These are phyloP conservation scores for Panicum hallii DNA, from an alignment of 202 grass and related monocot species.

Conservation along the genomic window DNA sequence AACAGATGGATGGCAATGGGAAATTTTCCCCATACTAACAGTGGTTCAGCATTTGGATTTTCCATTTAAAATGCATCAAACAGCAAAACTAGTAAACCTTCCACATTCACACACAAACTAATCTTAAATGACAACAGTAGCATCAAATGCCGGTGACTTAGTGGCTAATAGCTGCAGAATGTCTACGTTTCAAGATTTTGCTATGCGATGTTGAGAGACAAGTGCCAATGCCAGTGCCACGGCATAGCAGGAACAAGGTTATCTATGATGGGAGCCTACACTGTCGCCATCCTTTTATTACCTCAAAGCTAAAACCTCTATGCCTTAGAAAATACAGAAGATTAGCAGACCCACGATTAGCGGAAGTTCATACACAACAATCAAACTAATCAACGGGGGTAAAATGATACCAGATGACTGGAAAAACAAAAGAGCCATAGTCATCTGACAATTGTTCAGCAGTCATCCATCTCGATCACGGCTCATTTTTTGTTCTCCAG, in stretches of 20 bases:
- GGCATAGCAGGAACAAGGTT: not conserved
- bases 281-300: not conserved
- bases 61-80: slow-evolving; percentile 35
- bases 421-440: slow-evolving; percentile 2
- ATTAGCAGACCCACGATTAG: not conserved
- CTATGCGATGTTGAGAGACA: not conserved
- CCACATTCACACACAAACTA: not conserved
- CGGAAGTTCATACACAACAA: slow-evolving; percentile 2
- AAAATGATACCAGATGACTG: not conserved
- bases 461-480: not conserved
- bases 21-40: slow-evolving; percentile 25
- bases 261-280: not conserved
- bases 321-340: too few species aligned
- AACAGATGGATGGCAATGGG: not conserved
- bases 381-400: not conserved
- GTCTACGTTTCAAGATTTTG: not conserved
- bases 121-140: slow-evolving; percentile 11
- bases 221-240: not conserved
- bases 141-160: not conserved
- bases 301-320: not conserved
- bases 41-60: not conserved
- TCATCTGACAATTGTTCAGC: not conserved
- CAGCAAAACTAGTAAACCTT: slow-evolving; percentile 2
- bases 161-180: not conserved
- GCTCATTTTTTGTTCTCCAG: not conserved